phyloP scores from a whole-genome alignment of 352 stramenopile genomes.

The Phytophthora pseudosyringae region DNA sequence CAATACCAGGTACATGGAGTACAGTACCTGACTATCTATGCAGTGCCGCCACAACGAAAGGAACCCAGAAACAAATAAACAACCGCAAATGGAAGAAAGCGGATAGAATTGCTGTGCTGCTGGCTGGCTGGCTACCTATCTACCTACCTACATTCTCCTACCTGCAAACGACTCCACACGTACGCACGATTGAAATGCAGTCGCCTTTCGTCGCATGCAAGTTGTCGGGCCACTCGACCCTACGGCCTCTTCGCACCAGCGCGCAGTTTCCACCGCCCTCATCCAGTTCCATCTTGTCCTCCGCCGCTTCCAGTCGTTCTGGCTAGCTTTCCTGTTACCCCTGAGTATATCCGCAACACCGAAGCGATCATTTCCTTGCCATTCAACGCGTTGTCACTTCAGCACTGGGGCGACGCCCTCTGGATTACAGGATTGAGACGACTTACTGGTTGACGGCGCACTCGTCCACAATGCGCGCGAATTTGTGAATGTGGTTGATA shows the following conservation, averaged over 20 bases:
- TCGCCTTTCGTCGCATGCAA: conserved; percentile 27
- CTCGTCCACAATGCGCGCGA: conserved; percentile 87
- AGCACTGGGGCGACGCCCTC: conserved; percentile 12
- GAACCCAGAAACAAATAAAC: conserved; percentile 16
- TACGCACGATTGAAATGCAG: conserved; percentile 25
- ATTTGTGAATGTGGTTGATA: conserved; percentile 90
- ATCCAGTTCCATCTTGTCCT: conserved; percentile 31
- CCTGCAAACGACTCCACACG: conserved; percentile 27
- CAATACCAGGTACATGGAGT: background rate
- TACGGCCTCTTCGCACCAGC: conserved; percentile 22
- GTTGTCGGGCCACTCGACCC: conserved; percentile 15
- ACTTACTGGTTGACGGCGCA: conserved; percentile 66
- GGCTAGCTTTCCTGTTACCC: conserved; percentile 22
- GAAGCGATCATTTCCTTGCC: conserved; percentile 29
- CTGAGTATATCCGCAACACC: conserved; percentile 14
- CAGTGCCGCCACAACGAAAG: background rate
- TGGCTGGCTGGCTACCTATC: conserved; percentile 34
- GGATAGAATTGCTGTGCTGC: conserved; percentile 35
- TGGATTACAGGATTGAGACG: conserved; percentile 14
- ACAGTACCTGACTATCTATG: conserved; percentile 11
- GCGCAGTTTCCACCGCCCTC: conserved; percentile 13
- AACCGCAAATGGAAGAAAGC: conserved; percentile 32
- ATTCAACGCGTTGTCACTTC: conserved; percentile 27
- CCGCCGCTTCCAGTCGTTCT: conserved; percentile 29
- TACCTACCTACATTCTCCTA: conserved; percentile 36